Conservation (phyloP, 2,329 filamentous ascomycete species). For the Apiospora marii region DNA sequence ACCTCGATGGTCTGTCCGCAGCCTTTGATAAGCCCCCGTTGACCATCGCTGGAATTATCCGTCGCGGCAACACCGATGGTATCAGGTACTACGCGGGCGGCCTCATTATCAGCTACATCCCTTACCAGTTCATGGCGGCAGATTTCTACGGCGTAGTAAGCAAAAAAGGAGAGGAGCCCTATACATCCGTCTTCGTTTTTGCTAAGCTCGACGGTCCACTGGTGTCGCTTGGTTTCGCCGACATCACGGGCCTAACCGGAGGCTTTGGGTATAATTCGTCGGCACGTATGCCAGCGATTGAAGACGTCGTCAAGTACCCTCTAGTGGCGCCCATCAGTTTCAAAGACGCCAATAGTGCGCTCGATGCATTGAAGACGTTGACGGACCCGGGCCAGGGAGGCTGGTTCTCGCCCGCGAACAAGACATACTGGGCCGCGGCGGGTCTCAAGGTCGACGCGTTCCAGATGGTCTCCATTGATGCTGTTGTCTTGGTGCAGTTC, state of each 20-base stretch:
- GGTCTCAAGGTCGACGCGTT: conserved; percentile 50
- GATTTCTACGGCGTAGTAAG: conserved; percentile 47
- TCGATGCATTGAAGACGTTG: conserved; percentile 31
- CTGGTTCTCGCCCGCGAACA: conserved; percentile 44
- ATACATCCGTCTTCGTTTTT: conserved; percentile 46
- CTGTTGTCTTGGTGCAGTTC: conserved; percentile 46
- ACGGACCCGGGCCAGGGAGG: conserved; percentile 30
- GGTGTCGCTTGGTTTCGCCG: conserved; percentile 46
- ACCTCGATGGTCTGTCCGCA: conserved; percentile 43
- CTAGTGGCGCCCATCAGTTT: conserved; percentile 35
- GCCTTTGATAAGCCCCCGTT: conserved; percentile 46
- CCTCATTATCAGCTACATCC: conserved; percentile 42
- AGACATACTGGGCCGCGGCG: conserved; percentile 46
- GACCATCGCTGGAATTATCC: conserved; percentile 46
- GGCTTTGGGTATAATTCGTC: conserved; percentile 51
- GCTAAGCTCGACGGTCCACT: conserved; percentile 49
- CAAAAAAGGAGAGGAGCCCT: background rate
- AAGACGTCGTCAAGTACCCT: conserved; percentile 42
- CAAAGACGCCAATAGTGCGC: conserved; percentile 5
- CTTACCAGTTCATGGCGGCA: conserved; percentile 48
- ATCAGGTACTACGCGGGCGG: conserved; percentile 48
- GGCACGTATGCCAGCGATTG: conserved; percentile 39
- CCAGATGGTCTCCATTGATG: conserved; percentile 45
- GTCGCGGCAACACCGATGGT: conserved; percentile 35
- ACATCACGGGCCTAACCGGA: conserved; percentile 43